Percentiles rank a stretch among this genome's conserved stretches.
Conservation (phyloP, 108 stramenopile species). For the Nannochloropsis granulata region DNA sequence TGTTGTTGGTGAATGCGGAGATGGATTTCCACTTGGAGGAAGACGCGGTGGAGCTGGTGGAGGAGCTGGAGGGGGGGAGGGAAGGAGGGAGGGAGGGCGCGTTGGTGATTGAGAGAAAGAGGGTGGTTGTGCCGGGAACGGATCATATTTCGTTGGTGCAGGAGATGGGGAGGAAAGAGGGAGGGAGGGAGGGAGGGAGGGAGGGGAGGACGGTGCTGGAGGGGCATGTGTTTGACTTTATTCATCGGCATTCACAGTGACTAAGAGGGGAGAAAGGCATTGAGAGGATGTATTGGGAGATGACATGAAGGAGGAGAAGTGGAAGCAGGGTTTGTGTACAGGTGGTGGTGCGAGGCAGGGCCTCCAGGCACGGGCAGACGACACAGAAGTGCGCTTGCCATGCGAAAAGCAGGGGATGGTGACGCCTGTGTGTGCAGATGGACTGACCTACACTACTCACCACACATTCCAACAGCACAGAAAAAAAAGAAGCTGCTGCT, state of each 20-base stretch:
- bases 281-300: background rate
- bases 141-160: background rate
- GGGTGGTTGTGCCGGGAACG: background rate
- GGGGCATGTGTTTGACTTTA: background rate
- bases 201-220: background rate
- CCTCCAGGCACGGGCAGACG: too few species aligned
- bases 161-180: background rate
- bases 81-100: background rate
- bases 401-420: too few species aligned
- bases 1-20: background rate
- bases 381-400: too few species aligned
- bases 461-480: too few species aligned
- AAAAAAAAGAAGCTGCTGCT: too few species aligned
- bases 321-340: too few species aligned
- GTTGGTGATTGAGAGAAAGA: background rate
- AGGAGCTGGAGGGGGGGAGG: background rate
- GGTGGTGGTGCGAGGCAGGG: too few species aligned
- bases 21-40: background rate
- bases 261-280: background rate
- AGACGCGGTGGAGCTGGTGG: background rate
- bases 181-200: background rate
- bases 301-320: too few species aligned
- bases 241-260: background rate
- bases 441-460: too few species aligned
- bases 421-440: too few species aligned